These are phyloP conservation scores for Musa schizocarpa DNA, from an alignment of 176 grass and related monocot genomes.

Conservation along the genomic window DNA sequence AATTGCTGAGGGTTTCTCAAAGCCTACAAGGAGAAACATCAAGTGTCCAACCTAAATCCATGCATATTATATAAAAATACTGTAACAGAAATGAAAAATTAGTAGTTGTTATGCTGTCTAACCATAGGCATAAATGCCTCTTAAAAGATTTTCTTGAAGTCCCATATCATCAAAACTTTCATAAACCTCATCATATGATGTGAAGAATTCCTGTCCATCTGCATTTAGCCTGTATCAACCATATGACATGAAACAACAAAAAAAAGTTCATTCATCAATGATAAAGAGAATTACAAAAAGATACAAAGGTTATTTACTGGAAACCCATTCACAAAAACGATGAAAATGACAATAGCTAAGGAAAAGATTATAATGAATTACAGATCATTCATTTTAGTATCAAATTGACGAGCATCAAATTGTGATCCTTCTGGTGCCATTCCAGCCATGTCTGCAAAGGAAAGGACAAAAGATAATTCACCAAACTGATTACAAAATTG, in stretches of 20 bases:
- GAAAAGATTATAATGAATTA: neutral
- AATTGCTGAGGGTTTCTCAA: conserved; percentile 79
- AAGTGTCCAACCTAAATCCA: neutral
- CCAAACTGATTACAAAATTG: neutral
- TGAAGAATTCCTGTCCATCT: conserved; percentile 53
- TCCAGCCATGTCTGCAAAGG: conserved; percentile 11
- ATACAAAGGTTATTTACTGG: neutral
- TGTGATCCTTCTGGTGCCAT: conserved; percentile 6
- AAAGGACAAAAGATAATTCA: neutral
- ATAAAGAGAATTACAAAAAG: neutral
- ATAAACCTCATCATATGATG: conserved; percentile 58
- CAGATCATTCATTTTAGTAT: conserved; percentile 19
- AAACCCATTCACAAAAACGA: too few relatives aligned
- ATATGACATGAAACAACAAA: neutral
- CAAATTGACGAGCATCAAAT: conserved; percentile 17
- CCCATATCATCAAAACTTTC: conserved; percentile 72
- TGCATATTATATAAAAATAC: neutral
- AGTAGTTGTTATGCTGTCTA: neutral
- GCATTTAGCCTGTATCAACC: conserved; percentile 21
- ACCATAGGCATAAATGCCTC: conserved; percentile 85
- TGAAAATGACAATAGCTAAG: neutral
- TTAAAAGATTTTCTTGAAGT: conserved; percentile 65
- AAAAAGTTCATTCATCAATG: neutral
- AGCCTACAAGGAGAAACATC: neutral
- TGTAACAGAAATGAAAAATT: neutral